Evolutionary conservation across 305 asterid genomes (phyloP).

Genomic region (Lippia alba): DNA sequence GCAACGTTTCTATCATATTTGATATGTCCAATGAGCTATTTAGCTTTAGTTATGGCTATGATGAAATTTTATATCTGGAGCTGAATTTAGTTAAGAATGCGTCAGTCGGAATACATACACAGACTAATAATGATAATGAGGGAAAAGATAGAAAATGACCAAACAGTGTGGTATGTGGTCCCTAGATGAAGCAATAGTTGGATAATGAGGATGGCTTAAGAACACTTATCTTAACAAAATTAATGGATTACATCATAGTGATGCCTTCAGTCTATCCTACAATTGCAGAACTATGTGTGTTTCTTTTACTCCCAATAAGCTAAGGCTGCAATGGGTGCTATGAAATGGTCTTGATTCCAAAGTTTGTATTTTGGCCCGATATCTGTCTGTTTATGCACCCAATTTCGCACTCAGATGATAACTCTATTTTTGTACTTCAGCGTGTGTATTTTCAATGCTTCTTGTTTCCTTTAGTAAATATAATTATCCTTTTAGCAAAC

Average conservation of each 20-base stretch:
- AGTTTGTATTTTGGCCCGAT: neutral
- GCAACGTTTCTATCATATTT: neutral
- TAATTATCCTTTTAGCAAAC: neutral
- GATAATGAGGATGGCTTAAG: neutral
- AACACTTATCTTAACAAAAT: neutral
- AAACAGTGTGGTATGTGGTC: neutral
- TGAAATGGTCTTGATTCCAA: neutral
- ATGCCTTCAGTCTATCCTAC: neutral
- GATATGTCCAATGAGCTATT: slow-evolving; percentile 1
- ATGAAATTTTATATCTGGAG: neutral
- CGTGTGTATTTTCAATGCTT: neutral
- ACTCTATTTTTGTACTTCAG: neutral
- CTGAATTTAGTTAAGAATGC: neutral
- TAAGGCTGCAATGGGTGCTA: neutral
- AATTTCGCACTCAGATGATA: neutral
- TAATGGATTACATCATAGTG: neutral
- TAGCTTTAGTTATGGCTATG: neutral
- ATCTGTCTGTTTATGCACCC: neutral
- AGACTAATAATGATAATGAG: neutral
- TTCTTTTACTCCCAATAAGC: neutral
- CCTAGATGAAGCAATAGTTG: neutral
- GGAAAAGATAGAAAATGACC: neutral
- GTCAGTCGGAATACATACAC: neutral
- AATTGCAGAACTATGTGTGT: neutral
- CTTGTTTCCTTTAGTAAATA: slow-evolving; percentile 15